phyloP scores from a whole-genome alignment of 1,284 basidiomycete genomes.

The Ceratobasidium theobromae region DNA sequence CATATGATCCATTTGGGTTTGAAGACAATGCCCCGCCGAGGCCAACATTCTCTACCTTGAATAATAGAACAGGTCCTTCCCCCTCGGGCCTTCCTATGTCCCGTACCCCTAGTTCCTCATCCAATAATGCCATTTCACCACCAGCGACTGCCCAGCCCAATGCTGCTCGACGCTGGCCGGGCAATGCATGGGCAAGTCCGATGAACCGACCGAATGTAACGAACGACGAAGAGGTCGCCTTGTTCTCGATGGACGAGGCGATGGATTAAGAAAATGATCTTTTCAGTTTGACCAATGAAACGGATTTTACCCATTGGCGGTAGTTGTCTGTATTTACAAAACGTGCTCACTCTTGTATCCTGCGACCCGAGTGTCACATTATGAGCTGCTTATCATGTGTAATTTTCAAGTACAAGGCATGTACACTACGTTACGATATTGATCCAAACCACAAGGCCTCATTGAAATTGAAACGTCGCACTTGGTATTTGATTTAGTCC shows the following conservation, averaged over 20 bases:
- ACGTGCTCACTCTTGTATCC: too few relatives aligned
- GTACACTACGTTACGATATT: conserved; percentile 12
- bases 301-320: conserved; percentile 13
- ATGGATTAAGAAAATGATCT: not conserved
- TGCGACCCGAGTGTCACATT: not conserved
- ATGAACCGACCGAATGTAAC: conserved; percentile 59
- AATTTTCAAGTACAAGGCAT: conserved; percentile 27
- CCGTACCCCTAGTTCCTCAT: conserved; percentile 22
- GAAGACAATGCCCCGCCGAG: conserved; percentile 31
- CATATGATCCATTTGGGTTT: conserved; percentile 31
- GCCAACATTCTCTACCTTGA: conserved; percentile 30
- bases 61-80: conserved; percentile 28
- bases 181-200: conserved; percentile 47
- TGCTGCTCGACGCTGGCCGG: conserved; percentile 30
- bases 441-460: not conserved
- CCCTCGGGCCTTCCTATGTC: conserved; percentile 21
- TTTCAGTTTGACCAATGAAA: too few relatives aligned
- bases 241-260: conserved; percentile 62
- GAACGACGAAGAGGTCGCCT: conserved; percentile 62
- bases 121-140: conserved; percentile 3
- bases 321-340: conserved; percentile 10
- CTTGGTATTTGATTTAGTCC: too few relatives aligned
- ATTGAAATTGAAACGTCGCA: too few relatives aligned
- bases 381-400: not conserved
- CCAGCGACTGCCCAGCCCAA: too few relatives aligned